Evolutionary conservation across 1,139 yeast species (phyloP), one percentile per base, ranked within the genome.

Genomic region (Wickerhamiella infanticola): DNA sequence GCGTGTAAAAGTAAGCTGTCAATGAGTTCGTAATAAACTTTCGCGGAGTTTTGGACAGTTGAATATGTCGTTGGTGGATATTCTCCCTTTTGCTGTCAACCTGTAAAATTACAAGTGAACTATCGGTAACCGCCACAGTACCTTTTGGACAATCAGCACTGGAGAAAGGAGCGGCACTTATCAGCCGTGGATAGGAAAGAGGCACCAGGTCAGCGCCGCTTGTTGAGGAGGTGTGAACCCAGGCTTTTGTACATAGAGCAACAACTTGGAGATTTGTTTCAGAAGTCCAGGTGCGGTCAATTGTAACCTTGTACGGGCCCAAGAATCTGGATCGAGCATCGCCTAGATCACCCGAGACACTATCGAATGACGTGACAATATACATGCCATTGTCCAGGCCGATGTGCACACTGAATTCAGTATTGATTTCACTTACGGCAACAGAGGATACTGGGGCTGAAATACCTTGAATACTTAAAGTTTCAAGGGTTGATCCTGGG

Each of bases 331-430:
- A 74, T 52, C 83, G 68, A 0, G 88, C 75, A 51, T 80, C 81
- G 0, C 75, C 67, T 11, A 88, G 63, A 43, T 73, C 73, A 0
- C 95, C 96, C 3, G 79, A 68, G 3, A 67, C 58, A 1, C 63
- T 60, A 55, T 81, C 84, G 33, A 85, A 56, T 5, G 66, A 65
- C 0, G 85, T 74, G 31, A 79, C 67, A 3, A 80, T 78, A 62
- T 81, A 84, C 1, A 86, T 75, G 35, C 98, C 98, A 59, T 78
- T 84, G 26, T 68, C 73, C 69, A 88, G 69, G 1, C 97, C 97
- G 44, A 85, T 73, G 61, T 86, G 94, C 5, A 83, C 70, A 47
- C 63, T 66, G 3, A 64, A 53, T 3, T 55, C 51, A 13, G 46
- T 47, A 37, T 59, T 66, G 67, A 67, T 65, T n/a, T 65, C 53